Evolutionary conservation across 2,329 filamentous ascomycete species (phyloP), one percentile per base, ranked within the genome.

Genomic region (Arthrobotrys conoides): DNA sequence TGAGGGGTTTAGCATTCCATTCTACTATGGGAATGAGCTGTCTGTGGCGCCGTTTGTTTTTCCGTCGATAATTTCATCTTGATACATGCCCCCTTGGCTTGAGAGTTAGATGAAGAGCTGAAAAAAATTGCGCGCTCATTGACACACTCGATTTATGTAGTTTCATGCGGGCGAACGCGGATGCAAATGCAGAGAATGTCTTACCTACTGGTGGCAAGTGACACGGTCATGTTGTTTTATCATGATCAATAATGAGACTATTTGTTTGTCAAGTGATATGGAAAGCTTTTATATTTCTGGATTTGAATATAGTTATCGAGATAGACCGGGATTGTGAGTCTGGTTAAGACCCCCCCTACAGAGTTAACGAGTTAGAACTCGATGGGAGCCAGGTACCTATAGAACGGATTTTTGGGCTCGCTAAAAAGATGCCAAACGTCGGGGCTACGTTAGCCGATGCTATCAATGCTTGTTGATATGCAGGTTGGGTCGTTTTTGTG

Each of bases 1-100:
- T 77, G 73, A 77, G 67, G 36, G 61, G 44, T 77, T 63, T 67
- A 57, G 49, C n/a, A 53, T 44, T 66, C 16, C 20, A n/a, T 68
- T 22, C 51, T 51, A 67, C 51, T 51, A 67, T 77, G 70, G 67
- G 30, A 10, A 30, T 67, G 70, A 66, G 49, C 24, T 65, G 61
- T 49, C 44, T 65, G 61, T 65, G 61, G 61, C 44, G 57, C 57
- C 57, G 33, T 49, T 65, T 49, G 27, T 36, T 33, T 55, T 57
- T 46, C 36, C 22, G 10, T 55, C 36, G 44, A 49, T 65, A 65
- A 20, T 49, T 18, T n/a, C 27, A 49, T 48, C 41, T 49, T 41
- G 61, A 65, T 65, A 20, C 5, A n/a, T 14, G 33, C 12, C 3
- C n/a, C 24, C 61, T 65, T 33, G 41, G 24, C 6, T 48, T 30